Percentiles rank a stretch among this genome's conserved stretches.
phyloP scores from a whole-genome alignment of 1,139 yeast genomes.

The Magnusiomyces suaveolens region DNA sequence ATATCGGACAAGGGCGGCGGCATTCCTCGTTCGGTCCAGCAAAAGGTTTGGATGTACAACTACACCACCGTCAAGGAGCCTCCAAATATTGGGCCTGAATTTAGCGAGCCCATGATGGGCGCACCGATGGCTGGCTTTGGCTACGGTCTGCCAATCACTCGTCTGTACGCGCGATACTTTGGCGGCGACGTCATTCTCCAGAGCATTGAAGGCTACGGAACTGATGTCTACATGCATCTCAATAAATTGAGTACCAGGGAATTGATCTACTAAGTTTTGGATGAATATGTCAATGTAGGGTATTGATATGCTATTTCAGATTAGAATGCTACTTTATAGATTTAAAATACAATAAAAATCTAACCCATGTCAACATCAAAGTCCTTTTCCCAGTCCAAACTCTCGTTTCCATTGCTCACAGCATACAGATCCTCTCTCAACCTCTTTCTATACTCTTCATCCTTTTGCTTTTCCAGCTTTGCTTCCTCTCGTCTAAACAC shows the following conservation, averaged over 20 bases:
- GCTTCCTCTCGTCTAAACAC: background rate
- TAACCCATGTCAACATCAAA: background rate
- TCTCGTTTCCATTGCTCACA: background rate
- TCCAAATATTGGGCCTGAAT: conserved; percentile 47
- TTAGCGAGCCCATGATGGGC: conserved; percentile 38
- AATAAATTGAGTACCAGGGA: conserved; percentile 37
- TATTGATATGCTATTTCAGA: background rate
- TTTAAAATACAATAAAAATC: background rate
- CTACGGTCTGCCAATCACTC: conserved; percentile 66
- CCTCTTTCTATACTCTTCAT: background rate
- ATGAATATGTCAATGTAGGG: too few relatives aligned
- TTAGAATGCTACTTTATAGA: background rate
- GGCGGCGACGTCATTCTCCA: conserved; percentile 72
- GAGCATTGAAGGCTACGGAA: conserved; percentile 79
- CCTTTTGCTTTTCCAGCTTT: background rate
- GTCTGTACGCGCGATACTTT: conserved; percentile 68
- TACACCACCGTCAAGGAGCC: conserved; percentile 66
- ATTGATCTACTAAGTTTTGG: conserved; percentile 12
- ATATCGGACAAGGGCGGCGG: conserved; percentile 83
- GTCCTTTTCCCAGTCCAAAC: background rate
- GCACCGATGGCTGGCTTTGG: conserved; percentile 88
- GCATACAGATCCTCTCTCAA: background rate
- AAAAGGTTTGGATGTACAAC: conserved; percentile 70
- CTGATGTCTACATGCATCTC: conserved; percentile 70
- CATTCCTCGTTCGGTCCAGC: conserved; percentile 64